Conservation (phyloP, 2,329 filamentous ascomycete species). For the Paramyrothecium roridum region DNA sequence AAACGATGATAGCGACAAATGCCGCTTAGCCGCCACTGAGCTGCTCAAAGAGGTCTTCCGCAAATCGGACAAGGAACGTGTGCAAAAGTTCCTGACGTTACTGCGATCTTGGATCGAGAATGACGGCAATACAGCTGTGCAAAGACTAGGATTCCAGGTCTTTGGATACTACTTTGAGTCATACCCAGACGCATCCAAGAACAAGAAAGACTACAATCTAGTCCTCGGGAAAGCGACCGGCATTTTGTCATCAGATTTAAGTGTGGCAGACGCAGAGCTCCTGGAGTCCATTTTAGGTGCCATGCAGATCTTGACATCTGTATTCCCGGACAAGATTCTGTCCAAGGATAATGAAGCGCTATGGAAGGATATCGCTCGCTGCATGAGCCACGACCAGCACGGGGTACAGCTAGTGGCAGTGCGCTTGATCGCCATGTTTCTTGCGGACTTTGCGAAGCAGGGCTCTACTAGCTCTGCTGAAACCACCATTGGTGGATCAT, state of each 20-base stretch:
- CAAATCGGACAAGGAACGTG: conserved; percentile 69
- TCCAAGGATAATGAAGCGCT: conserved; percentile 57
- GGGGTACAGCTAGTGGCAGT: conserved; percentile 76
- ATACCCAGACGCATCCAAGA: conserved; percentile 53
- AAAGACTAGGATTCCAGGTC: conserved; percentile 72
- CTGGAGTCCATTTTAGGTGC: conserved; percentile 71
- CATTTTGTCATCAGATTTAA: conserved; percentile 50
- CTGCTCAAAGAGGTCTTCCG: conserved; percentile 79
- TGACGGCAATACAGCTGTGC: conserved; percentile 66
- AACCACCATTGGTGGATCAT: conserved; percentile 64
- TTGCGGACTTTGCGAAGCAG: conserved; percentile 73
- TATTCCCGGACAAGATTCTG: conserved; percentile 63
- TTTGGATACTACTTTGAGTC: conserved; percentile 82
- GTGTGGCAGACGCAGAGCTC: conserved; percentile 64
- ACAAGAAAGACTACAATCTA: conserved; percentile 64
- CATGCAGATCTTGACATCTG: conserved; percentile 63
- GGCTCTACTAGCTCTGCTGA: conserved; percentile 39
- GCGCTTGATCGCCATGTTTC: conserved; percentile 71
- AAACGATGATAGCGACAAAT: conserved; percentile 86
- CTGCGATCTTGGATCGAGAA: conserved; percentile 75
- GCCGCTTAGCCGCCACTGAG: conserved; percentile 75
- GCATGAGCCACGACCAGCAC: conserved; percentile 68
- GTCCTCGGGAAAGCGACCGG: conserved; percentile 54
- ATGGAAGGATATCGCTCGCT: conserved; percentile 67
- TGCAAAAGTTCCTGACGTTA: conserved; percentile 66